Percentiles rank a stretch among this genome's conserved stretches.
Conservation (phyloP, 2,329 filamentous ascomycete genomes). For the Celoporthe dispersa region DNA sequence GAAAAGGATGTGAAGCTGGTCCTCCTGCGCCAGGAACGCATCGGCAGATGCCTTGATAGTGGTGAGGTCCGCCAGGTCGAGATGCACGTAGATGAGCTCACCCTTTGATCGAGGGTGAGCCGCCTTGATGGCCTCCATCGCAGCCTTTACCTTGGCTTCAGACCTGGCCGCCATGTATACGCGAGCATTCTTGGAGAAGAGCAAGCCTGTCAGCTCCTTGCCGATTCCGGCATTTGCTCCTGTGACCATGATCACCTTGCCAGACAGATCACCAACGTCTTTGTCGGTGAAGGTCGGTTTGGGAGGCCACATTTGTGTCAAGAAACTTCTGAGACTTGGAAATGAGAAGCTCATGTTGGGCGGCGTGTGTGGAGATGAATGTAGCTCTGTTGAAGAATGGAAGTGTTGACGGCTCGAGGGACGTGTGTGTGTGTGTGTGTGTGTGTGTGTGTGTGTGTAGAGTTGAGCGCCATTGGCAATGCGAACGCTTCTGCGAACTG, state of each 20-base stretch:
- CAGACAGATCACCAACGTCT: not conserved
- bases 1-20: slow-evolving; percentile 39
- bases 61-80: slow-evolving; percentile 41
- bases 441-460: not conserved
- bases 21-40: slow-evolving; percentile 34
- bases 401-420: not conserved
- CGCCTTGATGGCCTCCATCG: slow-evolving; percentile 39
- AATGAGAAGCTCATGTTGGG: not conserved
- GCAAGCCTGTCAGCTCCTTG: slow-evolving; percentile 49
- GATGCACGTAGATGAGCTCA: slow-evolving; percentile 40
- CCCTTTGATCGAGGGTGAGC: slow-evolving; percentile 40
- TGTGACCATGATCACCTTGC: slow-evolving; percentile 48
- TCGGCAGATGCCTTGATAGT: slow-evolving; percentile 33
- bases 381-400: not conserved
- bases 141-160: slow-evolving; percentile 41
- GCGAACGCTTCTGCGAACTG: not conserved
- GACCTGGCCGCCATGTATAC: slow-evolving; percentile 54
- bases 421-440: not conserved
- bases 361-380: not conserved
- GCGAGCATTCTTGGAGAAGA: slow-evolving; percentile 53
- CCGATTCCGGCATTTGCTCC: slow-evolving; percentile 42
- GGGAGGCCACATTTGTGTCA: not conserved
- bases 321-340: not conserved
- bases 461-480: not conserved
- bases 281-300: not conserved